Percentiles rank a stretch among this genome's conserved stretches.
Evolutionary conservation across 495 filamentous ascomycete species (phyloP).

Genomic region (Gamarada debralockiae): DNA sequence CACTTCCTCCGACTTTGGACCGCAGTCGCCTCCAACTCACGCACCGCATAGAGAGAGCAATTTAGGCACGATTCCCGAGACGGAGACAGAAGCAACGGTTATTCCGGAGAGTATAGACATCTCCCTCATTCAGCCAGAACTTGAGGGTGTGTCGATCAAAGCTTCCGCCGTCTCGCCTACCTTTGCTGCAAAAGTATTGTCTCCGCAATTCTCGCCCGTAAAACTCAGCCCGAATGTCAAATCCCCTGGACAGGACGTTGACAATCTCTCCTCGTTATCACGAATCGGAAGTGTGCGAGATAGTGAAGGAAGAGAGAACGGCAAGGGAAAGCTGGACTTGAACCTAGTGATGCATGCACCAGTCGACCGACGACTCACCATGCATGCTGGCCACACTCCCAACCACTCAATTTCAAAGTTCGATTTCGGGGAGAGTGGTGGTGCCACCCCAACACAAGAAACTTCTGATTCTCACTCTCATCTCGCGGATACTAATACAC

Average conservation of each 20-base stretch:
- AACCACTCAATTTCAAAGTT: conserved; percentile 25
- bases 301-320: neutral
- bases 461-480: neutral
- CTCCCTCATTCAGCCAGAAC: conserved; percentile 23
- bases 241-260: conserved; percentile 2
- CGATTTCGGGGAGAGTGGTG: conserved; percentile 14
- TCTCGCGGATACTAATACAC: neutral
- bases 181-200: conserved; percentile 24
- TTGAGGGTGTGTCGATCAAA: conserved; percentile 27
- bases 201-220: conserved; percentile 12
- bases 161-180: conserved; percentile 21
- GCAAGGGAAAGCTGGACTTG: conserved; percentile 8
- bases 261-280: neutral
- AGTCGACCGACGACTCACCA: conserved; percentile 20
- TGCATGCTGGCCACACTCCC: conserved; percentile 29
- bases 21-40: conserved; percentile 10
- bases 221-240: conserved; percentile 14
- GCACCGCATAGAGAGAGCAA: neutral
- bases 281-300: neutral
- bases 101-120: conserved; percentile 24
- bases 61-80: conserved; percentile 2
- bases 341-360: conserved; percentile 16
- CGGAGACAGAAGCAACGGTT: neutral
- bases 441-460: conserved; percentile 21
- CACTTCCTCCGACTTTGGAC: conserved; percentile 20